Conservation (phyloP, 2,329 filamentous ascomycete genomes). For the Ophiostoma angusticollis region DNA sequence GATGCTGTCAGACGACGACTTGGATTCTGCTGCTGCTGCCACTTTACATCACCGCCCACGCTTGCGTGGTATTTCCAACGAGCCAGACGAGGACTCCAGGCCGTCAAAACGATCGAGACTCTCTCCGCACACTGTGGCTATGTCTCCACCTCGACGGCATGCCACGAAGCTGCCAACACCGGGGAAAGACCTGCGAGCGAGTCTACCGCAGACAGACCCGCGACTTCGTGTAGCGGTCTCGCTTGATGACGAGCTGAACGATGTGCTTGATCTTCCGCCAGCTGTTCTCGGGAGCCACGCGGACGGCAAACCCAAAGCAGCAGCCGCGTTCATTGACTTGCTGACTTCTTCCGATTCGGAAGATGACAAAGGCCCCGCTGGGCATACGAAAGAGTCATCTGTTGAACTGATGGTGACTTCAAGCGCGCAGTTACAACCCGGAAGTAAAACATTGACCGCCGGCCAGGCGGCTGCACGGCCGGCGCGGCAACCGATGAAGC, state of each 20-base stretch:
- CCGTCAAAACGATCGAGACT: no score
- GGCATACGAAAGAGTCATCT: background rate
- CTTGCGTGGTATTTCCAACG: no score
- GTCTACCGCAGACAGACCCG: no score
- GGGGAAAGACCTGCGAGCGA: no score
- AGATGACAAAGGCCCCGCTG: background rate
- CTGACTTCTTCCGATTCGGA: constrained; percentile 9
- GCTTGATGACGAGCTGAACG: background rate
- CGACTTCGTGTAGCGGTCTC: no score
- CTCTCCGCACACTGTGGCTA: no score
- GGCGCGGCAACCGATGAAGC: background rate
- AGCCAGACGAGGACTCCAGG: no score
- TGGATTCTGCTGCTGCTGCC: no score
- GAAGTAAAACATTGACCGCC: no score
- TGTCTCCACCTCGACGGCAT: no score
- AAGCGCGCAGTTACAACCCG: background rate
- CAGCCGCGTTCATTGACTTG: constrained; percentile 7
- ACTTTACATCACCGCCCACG: no score
- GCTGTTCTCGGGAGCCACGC: background rate
- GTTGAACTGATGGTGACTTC: constrained; percentile 4
- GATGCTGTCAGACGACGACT: no score
- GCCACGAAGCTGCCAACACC: background rate
- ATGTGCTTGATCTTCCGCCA: background rate
- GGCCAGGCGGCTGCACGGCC: background rate
- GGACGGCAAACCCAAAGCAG: background rate